Evolutionary conservation across 2,329 filamentous ascomycete genomes (phyloP).

Genomic region (Metarhizium rileyi): DNA sequence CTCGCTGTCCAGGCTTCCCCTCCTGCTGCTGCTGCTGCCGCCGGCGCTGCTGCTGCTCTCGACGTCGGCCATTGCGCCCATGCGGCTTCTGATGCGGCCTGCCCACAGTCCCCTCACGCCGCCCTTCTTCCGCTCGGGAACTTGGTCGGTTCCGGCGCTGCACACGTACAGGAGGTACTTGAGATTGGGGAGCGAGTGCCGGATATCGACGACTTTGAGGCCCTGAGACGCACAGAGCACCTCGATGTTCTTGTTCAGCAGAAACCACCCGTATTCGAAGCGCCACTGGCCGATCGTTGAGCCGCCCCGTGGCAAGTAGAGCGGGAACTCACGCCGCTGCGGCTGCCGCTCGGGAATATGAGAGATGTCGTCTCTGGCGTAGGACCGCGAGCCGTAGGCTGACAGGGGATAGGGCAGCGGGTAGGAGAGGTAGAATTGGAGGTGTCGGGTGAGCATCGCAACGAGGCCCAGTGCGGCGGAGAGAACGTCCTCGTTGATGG

Average conservation of each 20-base stretch:
- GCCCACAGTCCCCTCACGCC: constrained; percentile 50
- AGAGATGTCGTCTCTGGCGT: constrained; percentile 66
- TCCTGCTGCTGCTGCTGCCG: constrained; percentile 30
- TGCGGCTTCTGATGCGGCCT: constrained; percentile 32
- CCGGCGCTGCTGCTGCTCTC: constrained; percentile 29
- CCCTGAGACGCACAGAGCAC: constrained; percentile 54
- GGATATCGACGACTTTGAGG: constrained; percentile 75
- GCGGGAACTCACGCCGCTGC: constrained; percentile 63
- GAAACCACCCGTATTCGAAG: constrained; percentile 91
- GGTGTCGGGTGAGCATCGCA: constrained; percentile 60
- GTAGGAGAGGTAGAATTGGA: constrained; percentile 74
- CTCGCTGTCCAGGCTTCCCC: constrained; percentile 36
- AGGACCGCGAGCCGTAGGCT: constrained; percentile 62
- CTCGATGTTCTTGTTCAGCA: constrained; percentile 95
- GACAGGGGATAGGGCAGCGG: constrained; percentile 73
- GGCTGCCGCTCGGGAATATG: constrained; percentile 36
- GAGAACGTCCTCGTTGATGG: constrained; percentile 57
- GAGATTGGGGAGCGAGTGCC: constrained; percentile 85
- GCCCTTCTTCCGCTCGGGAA: constrained; percentile 51
- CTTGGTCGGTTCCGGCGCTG: constrained; percentile 61
- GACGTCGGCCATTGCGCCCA: constrained; percentile 20
- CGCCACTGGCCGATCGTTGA: constrained; percentile 68
- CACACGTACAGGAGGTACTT: constrained; percentile 88
- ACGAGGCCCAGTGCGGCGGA: constrained; percentile 77
- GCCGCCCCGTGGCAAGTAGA: constrained; percentile 56